Conservation (phyloP, 2,329 filamentous ascomycete genomes). For the Zymoseptoria crescenta region DNA sequence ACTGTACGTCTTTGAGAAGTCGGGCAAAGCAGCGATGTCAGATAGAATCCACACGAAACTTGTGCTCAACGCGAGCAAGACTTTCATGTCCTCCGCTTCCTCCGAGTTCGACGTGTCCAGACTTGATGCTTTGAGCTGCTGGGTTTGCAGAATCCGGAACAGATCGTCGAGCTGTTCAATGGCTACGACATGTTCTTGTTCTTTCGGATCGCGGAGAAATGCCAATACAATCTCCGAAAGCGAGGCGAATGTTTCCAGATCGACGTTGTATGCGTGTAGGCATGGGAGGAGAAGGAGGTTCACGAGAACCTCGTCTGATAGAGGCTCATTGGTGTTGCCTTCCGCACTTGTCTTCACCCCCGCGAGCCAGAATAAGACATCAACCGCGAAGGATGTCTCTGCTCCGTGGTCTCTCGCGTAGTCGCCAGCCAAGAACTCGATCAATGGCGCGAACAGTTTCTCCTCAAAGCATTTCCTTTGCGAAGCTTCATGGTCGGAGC, state of each 20-base stretch:
- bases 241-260: constrained; percentile 19
- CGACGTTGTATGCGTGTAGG: constrained; percentile 5
- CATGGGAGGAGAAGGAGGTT: constrained; percentile 10
- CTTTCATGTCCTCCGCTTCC: constrained; percentile 12
- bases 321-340: not conserved
- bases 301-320: constrained; percentile 9
- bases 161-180: constrained; percentile 9
- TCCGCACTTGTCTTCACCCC: constrained; percentile 15
- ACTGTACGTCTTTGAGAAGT: constrained; percentile 12
- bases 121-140: constrained; percentile 1
- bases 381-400: constrained; percentile 5
- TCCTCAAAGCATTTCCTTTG: constrained; percentile 19
- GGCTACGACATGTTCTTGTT: constrained; percentile 18
- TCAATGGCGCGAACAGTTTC: constrained; percentile 12
- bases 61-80: constrained; percentile 19
- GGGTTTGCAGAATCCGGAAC: constrained; percentile 17
- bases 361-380: constrained; percentile 24
- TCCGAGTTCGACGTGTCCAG: constrained; percentile 1
- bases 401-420: not conserved
- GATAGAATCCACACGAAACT: constrained; percentile 26
- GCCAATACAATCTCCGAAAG: constrained; percentile 19
- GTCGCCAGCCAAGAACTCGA: constrained; percentile 7
- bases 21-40: constrained; percentile 21
- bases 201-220: constrained; percentile 18
- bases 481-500: constrained; percentile 27